Conservation (phyloP, 2,329 filamentous ascomycete species). For the Exserohilum rostratum region DNA sequence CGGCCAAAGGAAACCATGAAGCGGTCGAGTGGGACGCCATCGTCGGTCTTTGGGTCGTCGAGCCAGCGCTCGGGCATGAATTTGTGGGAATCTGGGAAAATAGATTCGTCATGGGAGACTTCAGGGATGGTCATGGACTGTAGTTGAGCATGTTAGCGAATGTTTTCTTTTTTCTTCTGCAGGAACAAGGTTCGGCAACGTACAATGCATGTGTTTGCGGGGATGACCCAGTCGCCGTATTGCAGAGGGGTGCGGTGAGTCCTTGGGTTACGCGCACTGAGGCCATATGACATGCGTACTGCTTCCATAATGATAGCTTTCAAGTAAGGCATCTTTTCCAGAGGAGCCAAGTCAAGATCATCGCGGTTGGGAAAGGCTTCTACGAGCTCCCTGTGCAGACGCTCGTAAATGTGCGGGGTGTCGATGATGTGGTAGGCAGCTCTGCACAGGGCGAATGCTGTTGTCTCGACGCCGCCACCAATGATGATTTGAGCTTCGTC, state of each 20-base stretch:
- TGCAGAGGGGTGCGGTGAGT: slow-evolving; percentile 29
- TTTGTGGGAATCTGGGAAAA: slow-evolving; percentile 44
- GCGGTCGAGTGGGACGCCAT: slow-evolving; percentile 45
- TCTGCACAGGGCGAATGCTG: slow-evolving; percentile 39
- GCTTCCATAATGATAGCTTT: slow-evolving; percentile 35
- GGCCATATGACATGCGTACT: slow-evolving; percentile 47
- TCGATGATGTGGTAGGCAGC: slow-evolving; percentile 44
- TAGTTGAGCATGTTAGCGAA: too few relatives aligned
- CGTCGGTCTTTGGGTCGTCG: slow-evolving; percentile 29
- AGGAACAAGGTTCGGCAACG: not conserved
- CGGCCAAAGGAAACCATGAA: slow-evolving; percentile 52
- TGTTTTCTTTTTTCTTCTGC: not conserved
- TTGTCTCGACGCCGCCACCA: slow-evolving; percentile 50
- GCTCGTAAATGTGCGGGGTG: slow-evolving; percentile 37
- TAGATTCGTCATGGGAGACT: slow-evolving; percentile 42
- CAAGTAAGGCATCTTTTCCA: slow-evolving; percentile 20
- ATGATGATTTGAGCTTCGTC: slow-evolving; percentile 49
- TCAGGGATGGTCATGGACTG: slow-evolving; percentile 46
- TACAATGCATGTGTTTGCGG: slow-evolving; percentile 44
- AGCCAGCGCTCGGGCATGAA: slow-evolving; percentile 54
- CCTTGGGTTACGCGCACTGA: slow-evolving; percentile 48
- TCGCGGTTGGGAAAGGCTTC: slow-evolving; percentile 34
- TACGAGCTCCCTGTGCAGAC: slow-evolving; percentile 40
- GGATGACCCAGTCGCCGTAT: slow-evolving; percentile 40
- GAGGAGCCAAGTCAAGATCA: slow-evolving; percentile 26